Base-by-base conservation (phyloP, 495 filamentous ascomycete genomes). In the Eremomyces bilateralis region DNA sequence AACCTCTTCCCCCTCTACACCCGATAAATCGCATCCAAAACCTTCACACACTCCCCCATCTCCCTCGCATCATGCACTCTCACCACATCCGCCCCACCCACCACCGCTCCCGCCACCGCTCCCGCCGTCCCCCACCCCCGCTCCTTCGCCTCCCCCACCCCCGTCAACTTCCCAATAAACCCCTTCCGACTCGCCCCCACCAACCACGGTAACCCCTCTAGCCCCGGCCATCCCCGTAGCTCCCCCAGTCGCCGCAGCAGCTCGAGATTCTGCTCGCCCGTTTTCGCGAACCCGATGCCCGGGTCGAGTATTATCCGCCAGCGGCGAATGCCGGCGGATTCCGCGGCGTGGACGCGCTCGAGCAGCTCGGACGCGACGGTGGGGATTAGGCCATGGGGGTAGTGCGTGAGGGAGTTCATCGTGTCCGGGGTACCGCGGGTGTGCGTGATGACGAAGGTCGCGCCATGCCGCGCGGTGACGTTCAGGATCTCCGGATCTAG, bases 281-380 rank as follows among this genome's bases (percentile, higher is more conserved):
- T 67, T 57, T 97, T 97, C 16, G 88, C 80, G 42, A 97, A 97
- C 0, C 88, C 88, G 6, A 97, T 68, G 0, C 88, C 88, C 0
- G 88, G 88, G 45, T 97, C 88, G 2, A 97, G 67, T 29, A 95
- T 75, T 31, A 97, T 84, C 29, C 88, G 77, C 88, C 88, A 97
- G 10, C 85, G 69, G 0, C 77, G 62, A 4, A 97, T 65, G 1
- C 88, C 88, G 1, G 81, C 80, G 24, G 58, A 66, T 53, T 92
- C 76, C 10, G 88, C 88, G 0, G 71, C 81, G 0, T 54, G 57
- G 15, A 97, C 64, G 3, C 82, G 73, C 2, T 44, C 61, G 3
- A 63, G 59, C 3, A 97, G 63, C 49, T 95, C 88, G 12, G 46
- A 35, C 12, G 59, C 69, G 0, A 95, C 69, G 15, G 68, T 71